phyloP scores from a whole-genome alignment of 805 yeast species.

The Lachancea quebecensis region DNA sequence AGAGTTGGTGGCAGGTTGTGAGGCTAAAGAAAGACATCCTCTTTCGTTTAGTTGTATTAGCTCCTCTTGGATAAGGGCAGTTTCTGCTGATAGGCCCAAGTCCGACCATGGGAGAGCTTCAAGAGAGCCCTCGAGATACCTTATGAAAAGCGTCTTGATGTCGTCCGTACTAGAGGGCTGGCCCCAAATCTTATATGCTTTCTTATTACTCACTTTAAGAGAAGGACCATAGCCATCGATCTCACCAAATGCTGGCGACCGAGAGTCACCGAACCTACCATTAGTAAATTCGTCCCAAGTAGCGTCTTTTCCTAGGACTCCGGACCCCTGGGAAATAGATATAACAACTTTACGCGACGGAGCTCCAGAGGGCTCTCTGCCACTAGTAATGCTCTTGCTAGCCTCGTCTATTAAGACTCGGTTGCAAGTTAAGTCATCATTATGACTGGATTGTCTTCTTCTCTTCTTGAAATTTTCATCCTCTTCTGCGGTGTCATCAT shows the following conservation, averaged over 20 bases:
- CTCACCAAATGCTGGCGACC: conserved; percentile 97
- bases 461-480: conserved; percentile 20
- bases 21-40: conserved; percentile 81
- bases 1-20: conserved; percentile 92
- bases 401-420: conserved; percentile 32
- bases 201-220: conserved; percentile 62
- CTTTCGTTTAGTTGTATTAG: conserved; percentile 67
- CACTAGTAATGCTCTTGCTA: conserved; percentile 17
- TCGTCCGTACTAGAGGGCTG: conserved; percentile 55
- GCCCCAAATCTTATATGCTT: conserved; percentile 76
- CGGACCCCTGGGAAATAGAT: conserved; percentile 79
- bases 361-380: conserved; percentile 17
- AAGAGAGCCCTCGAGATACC: conserved; percentile 67
- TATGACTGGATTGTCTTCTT: conserved; percentile 27
- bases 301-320: conserved; percentile 79
- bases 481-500: conserved; percentile 7
- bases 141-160: conserved; percentile 57
- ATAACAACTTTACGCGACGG: conserved; percentile 52
- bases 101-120: conserved; percentile 91
- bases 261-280: conserved; percentile 91
- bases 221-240: conserved; percentile 96
- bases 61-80: conserved; percentile 88
- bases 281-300: conserved; percentile 97
- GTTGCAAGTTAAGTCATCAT: conserved; percentile 35
- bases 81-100: conserved; percentile 76